Evolutionary conservation across 768 basidiomycete species (phyloP).

Genomic region (Suillus americanus): DNA sequence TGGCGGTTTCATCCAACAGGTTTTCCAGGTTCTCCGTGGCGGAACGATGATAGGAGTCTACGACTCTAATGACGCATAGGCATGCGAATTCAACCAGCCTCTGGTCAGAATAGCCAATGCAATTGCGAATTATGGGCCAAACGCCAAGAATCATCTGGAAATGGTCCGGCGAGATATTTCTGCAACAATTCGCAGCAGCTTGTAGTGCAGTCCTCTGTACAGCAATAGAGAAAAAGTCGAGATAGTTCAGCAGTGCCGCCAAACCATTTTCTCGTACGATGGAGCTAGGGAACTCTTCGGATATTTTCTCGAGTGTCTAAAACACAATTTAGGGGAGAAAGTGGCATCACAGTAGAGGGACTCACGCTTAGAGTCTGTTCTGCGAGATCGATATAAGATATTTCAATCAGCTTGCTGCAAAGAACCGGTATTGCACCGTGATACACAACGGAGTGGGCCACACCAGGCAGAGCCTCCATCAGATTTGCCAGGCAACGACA

Average conservation of each 20-base stretch:
- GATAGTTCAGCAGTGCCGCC: constrained; percentile 87
- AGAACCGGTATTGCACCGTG: constrained; percentile 98
- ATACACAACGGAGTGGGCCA: constrained; percentile 96
- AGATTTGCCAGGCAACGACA: constrained; percentile 96
- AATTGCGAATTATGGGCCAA: constrained; percentile 91
- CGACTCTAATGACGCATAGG: constrained; percentile 89
- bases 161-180: constrained; percentile 86
- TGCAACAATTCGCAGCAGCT: constrained; percentile 95
- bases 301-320: constrained; percentile 97
- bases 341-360: constrained; percentile 20
- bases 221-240: constrained; percentile 98
- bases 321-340: constrained; percentile 16
- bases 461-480: constrained; percentile 98
- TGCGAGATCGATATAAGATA: constrained; percentile 96
- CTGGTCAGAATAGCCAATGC: constrained; percentile 89
- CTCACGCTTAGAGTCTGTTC: constrained; percentile 97
- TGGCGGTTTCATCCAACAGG: constrained; percentile 76
- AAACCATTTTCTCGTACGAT: constrained; percentile 97
- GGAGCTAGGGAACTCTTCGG: constrained; percentile 93
- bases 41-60: constrained; percentile 89
- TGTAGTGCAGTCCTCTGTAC: constrained; percentile 96
- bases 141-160: constrained; percentile 87
- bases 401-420: constrained; percentile 96
- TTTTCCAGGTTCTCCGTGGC: constrained; percentile 84
- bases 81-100: constrained; percentile 97